Conservation (phyloP, 2,329 filamentous ascomycete genomes). For the Claviceps lovelessii region DNA sequence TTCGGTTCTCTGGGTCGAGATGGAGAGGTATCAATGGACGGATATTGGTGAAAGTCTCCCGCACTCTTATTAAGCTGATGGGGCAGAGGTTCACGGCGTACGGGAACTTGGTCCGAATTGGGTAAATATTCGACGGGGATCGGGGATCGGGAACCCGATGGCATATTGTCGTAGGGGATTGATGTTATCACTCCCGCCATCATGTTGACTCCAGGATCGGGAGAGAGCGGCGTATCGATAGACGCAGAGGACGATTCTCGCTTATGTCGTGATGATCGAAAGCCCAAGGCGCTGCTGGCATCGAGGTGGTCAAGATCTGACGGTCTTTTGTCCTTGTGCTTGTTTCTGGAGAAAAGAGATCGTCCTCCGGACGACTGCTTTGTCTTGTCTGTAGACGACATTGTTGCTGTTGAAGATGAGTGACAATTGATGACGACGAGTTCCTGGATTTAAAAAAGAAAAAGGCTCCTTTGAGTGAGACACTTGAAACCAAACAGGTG, state of each 20-base stretch:
- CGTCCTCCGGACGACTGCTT: constrained; percentile 63
- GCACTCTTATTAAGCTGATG: constrained; percentile 70
- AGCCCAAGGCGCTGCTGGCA: constrained; percentile 45
- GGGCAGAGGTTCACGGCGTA: constrained; percentile 58
- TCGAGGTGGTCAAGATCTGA: constrained; percentile 46
- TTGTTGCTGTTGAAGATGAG: constrained; percentile 15
- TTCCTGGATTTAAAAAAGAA: constrained; percentile 1
- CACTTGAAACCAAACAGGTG: constrained; percentile 20
- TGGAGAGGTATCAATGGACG: constrained; percentile 47
- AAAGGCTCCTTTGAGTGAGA: constrained; percentile 15
- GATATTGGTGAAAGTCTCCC: constrained; percentile 80
- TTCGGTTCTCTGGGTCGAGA: constrained; percentile 29
- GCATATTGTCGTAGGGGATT: constrained; percentile 68
- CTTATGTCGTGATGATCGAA: constrained; percentile 60
- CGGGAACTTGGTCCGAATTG: constrained; percentile 46
- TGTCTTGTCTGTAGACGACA: constrained; percentile 60
- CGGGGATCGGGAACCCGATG: constrained; percentile 52
- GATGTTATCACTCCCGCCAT: constrained; percentile 73
- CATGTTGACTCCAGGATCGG: constrained; percentile 54
- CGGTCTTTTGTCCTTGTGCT: constrained; percentile 57
- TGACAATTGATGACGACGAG: background rate
- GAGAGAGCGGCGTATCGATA: constrained; percentile 50
- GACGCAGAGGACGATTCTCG: constrained; percentile 60
- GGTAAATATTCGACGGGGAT: constrained; percentile 61
- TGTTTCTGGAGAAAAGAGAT: constrained; percentile 81